Percentiles rank a stretch among this genome's conserved stretches.
phyloP scores from a whole-genome alignment of 768 basidiomycete genomes.

The Suillus lakei region DNA sequence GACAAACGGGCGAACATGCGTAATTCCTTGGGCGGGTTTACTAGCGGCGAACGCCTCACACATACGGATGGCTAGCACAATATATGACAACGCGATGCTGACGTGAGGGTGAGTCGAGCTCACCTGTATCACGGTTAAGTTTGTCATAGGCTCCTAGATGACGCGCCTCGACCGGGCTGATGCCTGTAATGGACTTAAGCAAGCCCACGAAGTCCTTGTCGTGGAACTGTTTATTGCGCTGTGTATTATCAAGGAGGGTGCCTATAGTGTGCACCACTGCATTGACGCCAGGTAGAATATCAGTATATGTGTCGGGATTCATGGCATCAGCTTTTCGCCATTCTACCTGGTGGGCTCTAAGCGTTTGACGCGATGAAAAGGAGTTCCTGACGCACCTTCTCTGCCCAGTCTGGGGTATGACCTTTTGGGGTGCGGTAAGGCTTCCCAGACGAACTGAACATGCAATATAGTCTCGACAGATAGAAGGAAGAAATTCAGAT shows the following conservation, averaged over 20 bases:
- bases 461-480: background rate
- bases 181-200: background rate
- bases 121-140: slow-evolving; percentile 91
- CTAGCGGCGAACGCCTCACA: slow-evolving; percentile 80
- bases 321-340: slow-evolving; percentile 90
- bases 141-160: slow-evolving; percentile 61
- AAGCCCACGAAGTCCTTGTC: slow-evolving; percentile 4
- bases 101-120: slow-evolving; percentile 29
- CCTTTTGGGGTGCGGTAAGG: slow-evolving; percentile 89
- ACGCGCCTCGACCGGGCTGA: slow-evolving; percentile 60
- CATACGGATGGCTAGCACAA: slow-evolving; percentile 63
- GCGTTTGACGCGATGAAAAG: background rate
- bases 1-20: slow-evolving; percentile 68
- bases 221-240: slow-evolving; percentile 1
- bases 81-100: slow-evolving; percentile 8
- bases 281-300: slow-evolving; percentile 65
- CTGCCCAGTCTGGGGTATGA: slow-evolving; percentile 87
- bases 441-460: slow-evolving; percentile 76
- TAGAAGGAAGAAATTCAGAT: background rate
- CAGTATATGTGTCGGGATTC: slow-evolving; percentile 69
- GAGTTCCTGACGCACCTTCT: slow-evolving; percentile 53
- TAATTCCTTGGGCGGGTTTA: slow-evolving; percentile 33
- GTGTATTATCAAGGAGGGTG: slow-evolving; percentile 74
- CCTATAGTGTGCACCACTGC: slow-evolving; percentile 96
- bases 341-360: slow-evolving; percentile 60